A percentile compares a stretch with the other conserved stretches of the same genome.
phyloP scores from a whole-genome alignment of 768 basidiomycete species.

The Lyophyllum decastes region DNA sequence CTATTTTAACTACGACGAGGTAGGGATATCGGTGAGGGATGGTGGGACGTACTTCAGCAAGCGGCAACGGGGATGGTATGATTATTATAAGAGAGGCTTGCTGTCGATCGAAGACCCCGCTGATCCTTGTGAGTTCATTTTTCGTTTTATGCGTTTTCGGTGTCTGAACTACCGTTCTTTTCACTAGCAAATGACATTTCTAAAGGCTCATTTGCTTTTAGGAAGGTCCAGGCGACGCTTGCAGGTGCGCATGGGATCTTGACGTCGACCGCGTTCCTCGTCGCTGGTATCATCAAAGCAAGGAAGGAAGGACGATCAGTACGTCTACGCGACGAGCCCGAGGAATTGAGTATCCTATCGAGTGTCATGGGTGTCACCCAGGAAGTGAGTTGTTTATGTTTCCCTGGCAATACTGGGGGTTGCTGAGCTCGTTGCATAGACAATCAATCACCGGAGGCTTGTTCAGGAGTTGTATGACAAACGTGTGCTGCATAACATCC shows the following conservation, averaged over 20 bases:
- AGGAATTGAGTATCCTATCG: slow-evolving; percentile 77
- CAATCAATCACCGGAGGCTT: slow-evolving; percentile 70
- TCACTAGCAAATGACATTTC: slow-evolving; percentile 89
- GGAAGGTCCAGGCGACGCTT: slow-evolving; percentile 79
- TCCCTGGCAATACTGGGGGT: not conserved
- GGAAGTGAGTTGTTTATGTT: slow-evolving; percentile 54
- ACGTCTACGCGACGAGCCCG: slow-evolving; percentile 47
- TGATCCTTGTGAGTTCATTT: slow-evolving; percentile 66
- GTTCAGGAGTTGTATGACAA: slow-evolving; percentile 71
- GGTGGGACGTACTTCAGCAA: slow-evolving; percentile 93
- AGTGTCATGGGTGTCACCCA: slow-evolving; percentile 82
- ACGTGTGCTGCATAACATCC: slow-evolving; percentile 55
- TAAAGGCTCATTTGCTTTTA: slow-evolving; percentile 81
- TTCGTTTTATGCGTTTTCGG: not conserved
- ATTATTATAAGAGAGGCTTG: slow-evolving; percentile 53
- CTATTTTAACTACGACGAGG: slow-evolving; percentile 88
- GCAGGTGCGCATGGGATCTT: slow-evolving; percentile 81
- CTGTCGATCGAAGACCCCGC: slow-evolving; percentile 94
- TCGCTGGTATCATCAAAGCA: slow-evolving; percentile 62
- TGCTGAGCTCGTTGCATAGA: slow-evolving; percentile 39
- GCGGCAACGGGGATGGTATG: slow-evolving; percentile 77
- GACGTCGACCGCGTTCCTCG: slow-evolving; percentile 69
- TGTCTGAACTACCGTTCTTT: not conserved
- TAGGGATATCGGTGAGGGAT: slow-evolving; percentile 84
- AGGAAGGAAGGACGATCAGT: slow-evolving; percentile 51